Evolutionary conservation across 164 flowering plant species (phyloP).

Genomic region (Chloranthus sessilifolius): DNA sequence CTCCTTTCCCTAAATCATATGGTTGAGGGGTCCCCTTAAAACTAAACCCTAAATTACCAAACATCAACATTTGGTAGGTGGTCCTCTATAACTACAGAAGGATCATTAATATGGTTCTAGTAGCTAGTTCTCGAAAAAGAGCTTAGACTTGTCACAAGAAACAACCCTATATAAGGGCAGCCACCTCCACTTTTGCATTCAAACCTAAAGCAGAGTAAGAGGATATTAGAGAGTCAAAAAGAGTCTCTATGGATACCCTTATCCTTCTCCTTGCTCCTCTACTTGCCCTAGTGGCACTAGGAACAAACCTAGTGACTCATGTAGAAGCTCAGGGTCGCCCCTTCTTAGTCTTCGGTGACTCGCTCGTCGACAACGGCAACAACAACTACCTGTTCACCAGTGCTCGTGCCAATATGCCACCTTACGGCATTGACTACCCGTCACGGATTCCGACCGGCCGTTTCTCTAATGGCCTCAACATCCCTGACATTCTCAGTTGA

Average conservation of each 20-base stretch:
- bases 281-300: not conserved
- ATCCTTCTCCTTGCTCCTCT: conserved; percentile 2
- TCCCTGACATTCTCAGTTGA: conserved; percentile 66
- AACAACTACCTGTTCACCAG: conserved; percentile 58
- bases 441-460: conserved; percentile 62
- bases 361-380: conserved; percentile 71
- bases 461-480: conserved; percentile 67
- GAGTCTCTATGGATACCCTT: not conserved
- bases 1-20: too few relatives aligned
- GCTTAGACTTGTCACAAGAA: not conserved
- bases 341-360: conserved; percentile 75
- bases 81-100: not conserved
- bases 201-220: not conserved
- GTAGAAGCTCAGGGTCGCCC: conserved; percentile 38
- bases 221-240: not conserved
- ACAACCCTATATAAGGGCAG: not conserved
- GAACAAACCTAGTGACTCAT: not conserved
- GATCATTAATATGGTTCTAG: not conserved
- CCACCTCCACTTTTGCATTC: not conserved
- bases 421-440: conserved; percentile 71
- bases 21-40: too few relatives aligned
- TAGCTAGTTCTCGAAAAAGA: conserved; percentile 1
- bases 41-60: not conserved
- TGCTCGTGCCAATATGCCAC: conserved; percentile 66
- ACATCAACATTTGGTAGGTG: not conserved